Evolutionary conservation across 768 basidiomycete species (phyloP).

Genomic region (Mycena kentingensis): DNA sequence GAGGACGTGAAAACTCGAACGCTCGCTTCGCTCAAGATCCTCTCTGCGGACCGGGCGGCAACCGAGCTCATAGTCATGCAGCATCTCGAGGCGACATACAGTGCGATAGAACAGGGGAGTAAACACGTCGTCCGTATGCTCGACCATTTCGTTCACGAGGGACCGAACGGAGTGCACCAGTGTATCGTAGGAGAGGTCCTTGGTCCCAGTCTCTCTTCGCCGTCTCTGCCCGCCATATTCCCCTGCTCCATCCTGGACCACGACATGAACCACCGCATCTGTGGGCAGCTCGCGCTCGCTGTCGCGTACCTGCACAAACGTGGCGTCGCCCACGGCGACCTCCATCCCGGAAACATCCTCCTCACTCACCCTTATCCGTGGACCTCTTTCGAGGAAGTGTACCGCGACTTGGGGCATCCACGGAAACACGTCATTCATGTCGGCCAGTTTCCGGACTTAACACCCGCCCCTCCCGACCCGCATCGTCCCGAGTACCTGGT

Average conservation of each 20-base stretch:
- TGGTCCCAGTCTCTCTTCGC: not conserved
- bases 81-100: not conserved
- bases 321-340: not conserved
- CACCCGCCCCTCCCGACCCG: too few species aligned
- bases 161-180: not conserved
- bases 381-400: too few species aligned
- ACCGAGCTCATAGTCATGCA: not conserved
- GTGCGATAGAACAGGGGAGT: not conserved
- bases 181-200: not conserved
- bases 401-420: too few species aligned
- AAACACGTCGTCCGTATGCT: not conserved
- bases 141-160: not conserved
- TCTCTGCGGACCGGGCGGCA: not conserved
- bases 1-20: slow-evolving; percentile 35
- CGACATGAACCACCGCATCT: not conserved
- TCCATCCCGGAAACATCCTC: not conserved
- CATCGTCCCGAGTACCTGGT: too few species aligned
- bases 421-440: too few species aligned
- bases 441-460: too few species aligned
- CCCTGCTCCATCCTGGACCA: not conserved
- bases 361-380: not conserved
- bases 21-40: not conserved
- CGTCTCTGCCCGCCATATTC: too few species aligned
- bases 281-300: not conserved
- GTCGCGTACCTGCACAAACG: not conserved